Conservation (phyloP, 345 rosid species). For the Pistacia atlantica region DNA sequence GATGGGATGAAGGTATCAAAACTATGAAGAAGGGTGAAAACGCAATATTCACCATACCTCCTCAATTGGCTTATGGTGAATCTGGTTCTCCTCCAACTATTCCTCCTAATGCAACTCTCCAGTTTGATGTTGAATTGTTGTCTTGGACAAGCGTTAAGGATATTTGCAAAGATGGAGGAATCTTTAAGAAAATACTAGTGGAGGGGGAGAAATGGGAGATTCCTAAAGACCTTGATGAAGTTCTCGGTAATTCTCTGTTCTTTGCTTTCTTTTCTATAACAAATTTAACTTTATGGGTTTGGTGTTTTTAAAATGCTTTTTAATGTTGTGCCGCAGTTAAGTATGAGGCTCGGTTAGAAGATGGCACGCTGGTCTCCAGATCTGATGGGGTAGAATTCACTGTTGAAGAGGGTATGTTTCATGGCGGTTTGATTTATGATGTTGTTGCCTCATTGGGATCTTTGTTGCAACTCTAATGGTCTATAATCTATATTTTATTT, state of each 20-base stretch:
- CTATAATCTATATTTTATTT: background rate
- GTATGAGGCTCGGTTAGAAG: slow-evolving; percentile 71
- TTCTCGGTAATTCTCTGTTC: slow-evolving; percentile 44
- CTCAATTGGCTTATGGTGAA: slow-evolving; percentile 80
- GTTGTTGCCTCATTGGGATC: background rate
- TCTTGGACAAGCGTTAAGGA: slow-evolving; percentile 84
- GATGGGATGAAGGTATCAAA: slow-evolving; percentile 95
- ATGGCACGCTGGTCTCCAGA: slow-evolving; percentile 62
- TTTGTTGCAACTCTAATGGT: background rate
- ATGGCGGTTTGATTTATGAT: background rate
- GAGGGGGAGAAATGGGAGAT: slow-evolving; percentile 82
- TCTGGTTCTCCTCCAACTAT: slow-evolving; percentile 89
- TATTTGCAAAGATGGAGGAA: slow-evolving; percentile 82
- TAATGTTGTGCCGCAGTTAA: slow-evolving; percentile 48
- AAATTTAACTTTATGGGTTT: background rate
- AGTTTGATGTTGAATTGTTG: slow-evolving; percentile 74
- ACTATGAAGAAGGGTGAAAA: slow-evolving; percentile 96
- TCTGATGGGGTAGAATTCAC: slow-evolving; percentile 76
- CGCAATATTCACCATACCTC: slow-evolving; percentile 77
- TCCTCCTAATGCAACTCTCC: slow-evolving; percentile 85
- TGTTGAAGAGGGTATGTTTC: slow-evolving; percentile 64
- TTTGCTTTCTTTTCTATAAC: too few relatives aligned
- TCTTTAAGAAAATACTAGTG: slow-evolving; percentile 68
- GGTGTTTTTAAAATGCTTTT: background rate
- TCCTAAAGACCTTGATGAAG: slow-evolving; percentile 83